Evolutionary conservation across 2,329 filamentous ascomycete genomes (phyloP).

Genomic region (Aspergillus neoniger): DNA sequence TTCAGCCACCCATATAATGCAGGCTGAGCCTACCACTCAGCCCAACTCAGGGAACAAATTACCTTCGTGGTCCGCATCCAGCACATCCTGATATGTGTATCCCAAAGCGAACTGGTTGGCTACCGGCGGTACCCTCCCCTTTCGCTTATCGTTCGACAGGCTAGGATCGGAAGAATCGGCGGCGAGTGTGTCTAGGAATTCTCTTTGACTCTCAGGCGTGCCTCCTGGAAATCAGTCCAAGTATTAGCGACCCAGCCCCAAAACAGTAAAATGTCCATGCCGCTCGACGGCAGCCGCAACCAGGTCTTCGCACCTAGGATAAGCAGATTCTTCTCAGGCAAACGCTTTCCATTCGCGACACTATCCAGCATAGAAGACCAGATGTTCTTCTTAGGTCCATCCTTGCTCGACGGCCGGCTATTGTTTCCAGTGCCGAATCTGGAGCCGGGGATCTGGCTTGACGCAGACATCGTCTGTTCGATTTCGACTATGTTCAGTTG

Average conservation of each 20-base stretch:
- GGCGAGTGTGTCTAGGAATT: constrained; percentile 69
- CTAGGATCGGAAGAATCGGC: constrained; percentile 45
- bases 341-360: constrained; percentile 82
- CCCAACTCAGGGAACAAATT: background rate
- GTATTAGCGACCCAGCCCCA: constrained; percentile 19
- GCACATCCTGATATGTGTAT: constrained; percentile 92
- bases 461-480: constrained; percentile 41
- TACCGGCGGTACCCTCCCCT: constrained; percentile 68
- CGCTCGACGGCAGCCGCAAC: constrained; percentile 1
- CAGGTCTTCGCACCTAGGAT: constrained; percentile 66
- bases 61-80: constrained; percentile 94
- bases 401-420: constrained; percentile 57
- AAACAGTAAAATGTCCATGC: constrained; percentile 3
- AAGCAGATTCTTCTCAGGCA: constrained; percentile 89
- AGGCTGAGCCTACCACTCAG: background rate
- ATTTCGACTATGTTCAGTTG: constrained; percentile 37
- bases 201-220: constrained; percentile 77
- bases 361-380: constrained; percentile 93
- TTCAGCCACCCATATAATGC: background rate
- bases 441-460: constrained; percentile 39
- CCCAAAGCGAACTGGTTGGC: constrained; percentile 91
- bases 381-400: constrained; percentile 75
- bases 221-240: constrained; percentile 59
- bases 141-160: constrained; percentile 49
- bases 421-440: constrained; percentile 33